Base-by-base conservation (phyloP, 2,329 filamentous ascomycete species). In the Hypoxylon sp. region DNA sequence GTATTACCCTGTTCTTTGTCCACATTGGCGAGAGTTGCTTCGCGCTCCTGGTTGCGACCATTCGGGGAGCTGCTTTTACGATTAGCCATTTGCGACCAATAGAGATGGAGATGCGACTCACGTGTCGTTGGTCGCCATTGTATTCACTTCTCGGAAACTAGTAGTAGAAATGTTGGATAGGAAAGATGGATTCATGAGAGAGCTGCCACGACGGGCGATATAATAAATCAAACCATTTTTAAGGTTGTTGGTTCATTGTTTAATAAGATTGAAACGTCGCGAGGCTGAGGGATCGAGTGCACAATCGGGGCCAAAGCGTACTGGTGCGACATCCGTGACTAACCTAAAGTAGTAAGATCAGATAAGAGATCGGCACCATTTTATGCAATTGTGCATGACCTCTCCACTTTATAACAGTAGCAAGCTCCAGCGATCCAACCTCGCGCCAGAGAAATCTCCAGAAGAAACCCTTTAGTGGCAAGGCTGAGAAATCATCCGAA, bases 401-500 rank as follows among this genome's bases (percentile, higher is more conserved):
- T 17, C 20, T 17, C 40, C 47, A 51, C 40, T 13, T 34, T 19
- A 27, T 21, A 17, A 16, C 27, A 3, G 13, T 45, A 25, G 21
- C 32, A 32, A 40, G 42, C 30, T 21, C 16, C 21, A n/a, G 30
- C 51, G 37, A 13, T 55, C 47, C 57, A 49, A 53, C 53, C 47
- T 59, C 42, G 26, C 20, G 25, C 38, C 38, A 58, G 54, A 57
- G 53, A 59, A 62, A 53, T 61, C 49, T 34, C 54, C 49, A 60
- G 55, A 52, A 50, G 20, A 12, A 12, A n/a, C n/a, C n/a, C n/a
- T n/a, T n/a, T 27, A 57, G 64, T 65, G 66, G 72, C 74, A 72
- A 77, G 74, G 75, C 75, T 78, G 75, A 76, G 70, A 70, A 73
- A 74, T 73, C 57, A 47, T 62, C 58, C n/a, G n/a, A n/a, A n/a